phyloP scores from a whole-genome alignment of 164 flowering plant genomes.

The Nelumbo lutea region DNA sequence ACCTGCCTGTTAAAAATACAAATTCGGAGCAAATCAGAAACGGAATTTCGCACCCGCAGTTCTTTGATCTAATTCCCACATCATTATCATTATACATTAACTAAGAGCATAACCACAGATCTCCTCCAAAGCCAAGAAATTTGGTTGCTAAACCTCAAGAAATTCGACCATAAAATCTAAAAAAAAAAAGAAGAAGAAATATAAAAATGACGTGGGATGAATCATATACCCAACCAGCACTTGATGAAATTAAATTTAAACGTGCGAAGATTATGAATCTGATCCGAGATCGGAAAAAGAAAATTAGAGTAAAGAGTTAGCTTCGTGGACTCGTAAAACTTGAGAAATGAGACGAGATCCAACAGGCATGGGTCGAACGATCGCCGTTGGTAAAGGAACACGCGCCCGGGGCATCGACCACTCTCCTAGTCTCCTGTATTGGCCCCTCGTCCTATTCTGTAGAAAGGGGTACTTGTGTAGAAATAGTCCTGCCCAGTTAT shows the following conservation, averaged over 20 bases:
- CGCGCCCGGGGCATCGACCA: not conserved
- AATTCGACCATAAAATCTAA: too few species aligned
- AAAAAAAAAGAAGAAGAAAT: not conserved
- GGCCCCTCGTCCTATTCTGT: too few species aligned
- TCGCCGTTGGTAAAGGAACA: not conserved
- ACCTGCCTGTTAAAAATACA: not conserved
- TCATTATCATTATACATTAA: too few species aligned
- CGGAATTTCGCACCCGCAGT: not conserved
- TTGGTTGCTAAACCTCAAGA: not conserved
- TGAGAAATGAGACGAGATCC: not conserved
- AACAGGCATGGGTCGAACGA: not conserved
- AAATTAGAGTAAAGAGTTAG: not conserved
- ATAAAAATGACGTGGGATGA: not conserved
- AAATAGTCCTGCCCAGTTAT: too few species aligned
- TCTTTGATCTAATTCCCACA: too few species aligned
- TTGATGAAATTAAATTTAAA: not conserved
- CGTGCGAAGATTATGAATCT: not conserved
- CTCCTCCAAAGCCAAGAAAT: not conserved
- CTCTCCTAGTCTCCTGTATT: not conserved
- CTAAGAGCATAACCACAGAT: not conserved
- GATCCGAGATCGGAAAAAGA: not conserved
- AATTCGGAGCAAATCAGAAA: not conserved
- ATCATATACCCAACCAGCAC: not conserved
- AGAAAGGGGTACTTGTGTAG: too few species aligned
- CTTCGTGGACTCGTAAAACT: not conserved